Conservation (phyloP, 305 asterid genomes). For the Plantago rigida region DNA sequence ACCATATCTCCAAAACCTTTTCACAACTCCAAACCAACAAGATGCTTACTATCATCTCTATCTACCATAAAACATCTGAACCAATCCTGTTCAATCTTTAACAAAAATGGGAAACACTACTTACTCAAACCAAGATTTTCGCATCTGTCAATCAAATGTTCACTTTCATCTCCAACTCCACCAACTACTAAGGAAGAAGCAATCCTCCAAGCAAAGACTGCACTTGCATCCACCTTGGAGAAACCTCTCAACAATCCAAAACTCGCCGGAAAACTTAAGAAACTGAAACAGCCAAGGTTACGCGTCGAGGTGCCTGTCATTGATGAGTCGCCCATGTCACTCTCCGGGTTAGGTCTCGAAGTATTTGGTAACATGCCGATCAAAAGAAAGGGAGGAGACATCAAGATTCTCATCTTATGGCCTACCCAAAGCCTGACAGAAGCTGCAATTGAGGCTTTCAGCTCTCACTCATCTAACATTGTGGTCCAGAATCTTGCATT, state of each 20-base stretch:
- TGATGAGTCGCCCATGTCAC: constrained; percentile 44
- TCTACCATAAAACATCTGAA: constrained; percentile 14
- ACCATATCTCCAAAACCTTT: constrained; percentile 30
- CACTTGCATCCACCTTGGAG: constrained; percentile 55
- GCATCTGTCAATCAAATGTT: constrained; percentile 31
- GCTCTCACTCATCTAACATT: constrained; percentile 34
- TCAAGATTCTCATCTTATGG: constrained; percentile 65
- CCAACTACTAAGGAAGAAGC: constrained; percentile 83
- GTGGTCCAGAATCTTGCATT: constrained; percentile 43
- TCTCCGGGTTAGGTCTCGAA: constrained; percentile 33
- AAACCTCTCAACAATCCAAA: constrained; percentile 63
- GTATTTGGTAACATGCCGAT: constrained; percentile 53
- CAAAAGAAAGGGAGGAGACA: constrained; percentile 44
- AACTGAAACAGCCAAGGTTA: constrained; percentile 40
- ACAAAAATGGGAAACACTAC: constrained; percentile 17
- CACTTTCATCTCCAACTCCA: constrained; percentile 44
- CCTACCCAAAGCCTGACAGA: constrained; percentile 30
- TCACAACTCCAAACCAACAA: constrained; percentile 20
- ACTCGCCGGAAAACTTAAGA: constrained; percentile 44
- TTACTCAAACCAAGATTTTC: constrained; percentile 26
- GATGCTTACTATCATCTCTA: constrained; percentile 20
- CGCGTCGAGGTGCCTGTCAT: constrained; percentile 41
- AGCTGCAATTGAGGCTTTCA: constrained; percentile 49
- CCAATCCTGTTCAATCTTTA: constrained; percentile 22
- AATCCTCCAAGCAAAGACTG: constrained; percentile 66